These are phyloP conservation scores for Friedmanniomyces endolithicus DNA, from an alignment of 495 filamentous ascomycete species.

Conservation along the genomic window DNA sequence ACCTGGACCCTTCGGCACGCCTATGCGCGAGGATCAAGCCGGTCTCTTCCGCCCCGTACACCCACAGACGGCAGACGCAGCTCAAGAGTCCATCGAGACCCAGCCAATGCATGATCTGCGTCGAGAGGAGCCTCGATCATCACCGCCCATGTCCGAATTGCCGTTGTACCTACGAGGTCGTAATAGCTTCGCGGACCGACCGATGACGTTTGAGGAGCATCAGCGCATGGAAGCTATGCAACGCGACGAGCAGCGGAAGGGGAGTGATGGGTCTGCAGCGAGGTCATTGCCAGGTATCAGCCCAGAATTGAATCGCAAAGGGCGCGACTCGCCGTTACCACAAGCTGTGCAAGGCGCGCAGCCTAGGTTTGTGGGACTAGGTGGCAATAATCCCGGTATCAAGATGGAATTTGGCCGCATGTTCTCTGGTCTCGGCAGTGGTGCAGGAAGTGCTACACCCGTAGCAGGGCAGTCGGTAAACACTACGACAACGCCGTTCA, in stretches of 20 bases:
- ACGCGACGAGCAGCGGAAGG: slow-evolving; percentile 22
- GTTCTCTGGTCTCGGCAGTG: slow-evolving; percentile 82
- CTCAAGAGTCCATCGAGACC: slow-evolving; percentile 11
- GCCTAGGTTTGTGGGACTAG: slow-evolving; percentile 58
- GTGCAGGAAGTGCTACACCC: slow-evolving; percentile 53
- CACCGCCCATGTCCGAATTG: slow-evolving; percentile 4
- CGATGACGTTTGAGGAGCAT: slow-evolving; percentile 19
- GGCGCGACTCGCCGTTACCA: slow-evolving; percentile 63
- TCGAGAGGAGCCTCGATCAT: slow-evolving; percentile 7
- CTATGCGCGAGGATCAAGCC: slow-evolving; percentile 15
- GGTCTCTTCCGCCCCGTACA: slow-evolving; percentile 12
- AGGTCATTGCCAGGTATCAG: slow-evolving; percentile 38
- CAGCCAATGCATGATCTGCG: slow-evolving; percentile 7
- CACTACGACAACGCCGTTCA: slow-evolving; percentile 44
- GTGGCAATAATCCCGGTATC: slow-evolving; percentile 70
- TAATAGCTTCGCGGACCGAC: slow-evolving; percentile 5
- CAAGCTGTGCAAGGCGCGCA: slow-evolving; percentile 90
- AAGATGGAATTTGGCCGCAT: slow-evolving; percentile 87
- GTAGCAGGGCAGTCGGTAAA: slow-evolving; percentile 37
- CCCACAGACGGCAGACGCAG: slow-evolving; percentile 2
- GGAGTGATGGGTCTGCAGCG: slow-evolving; percentile 16
- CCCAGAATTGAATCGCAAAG: slow-evolving; percentile 49
- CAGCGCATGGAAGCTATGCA: slow-evolving; percentile 15
- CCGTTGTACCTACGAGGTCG: not conserved
- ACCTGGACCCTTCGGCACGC: slow-evolving; percentile 6